Conservation (phyloP, 768 basidiomycete genomes). For the Coprinopsis cinerea region DNA sequence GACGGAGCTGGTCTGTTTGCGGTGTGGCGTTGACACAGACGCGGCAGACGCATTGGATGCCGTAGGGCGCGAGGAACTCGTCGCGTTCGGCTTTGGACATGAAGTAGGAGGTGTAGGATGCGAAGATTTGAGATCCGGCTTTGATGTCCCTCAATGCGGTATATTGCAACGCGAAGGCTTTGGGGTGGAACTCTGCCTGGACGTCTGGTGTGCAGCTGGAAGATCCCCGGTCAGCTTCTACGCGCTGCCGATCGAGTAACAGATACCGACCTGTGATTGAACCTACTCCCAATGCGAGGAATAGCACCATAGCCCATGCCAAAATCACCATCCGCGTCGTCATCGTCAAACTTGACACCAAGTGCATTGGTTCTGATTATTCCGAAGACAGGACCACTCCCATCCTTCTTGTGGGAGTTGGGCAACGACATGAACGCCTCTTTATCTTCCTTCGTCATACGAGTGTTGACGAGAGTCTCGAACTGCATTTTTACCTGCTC, state of each 20-base stretch:
- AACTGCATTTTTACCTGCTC: background rate
- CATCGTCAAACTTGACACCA: background rate
- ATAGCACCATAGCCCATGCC: background rate
- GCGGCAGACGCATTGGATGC: background rate
- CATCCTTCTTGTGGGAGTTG: conserved; percentile 27
- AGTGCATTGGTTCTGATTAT: conserved; percentile 27
- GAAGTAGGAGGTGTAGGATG: background rate
- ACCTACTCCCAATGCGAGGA: background rate
- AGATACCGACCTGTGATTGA: background rate
- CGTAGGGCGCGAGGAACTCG: background rate
- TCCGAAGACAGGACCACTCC: conserved; percentile 27
- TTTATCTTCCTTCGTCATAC: conserved; percentile 21
- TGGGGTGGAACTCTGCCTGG: background rate
- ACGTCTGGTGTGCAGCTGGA: background rate
- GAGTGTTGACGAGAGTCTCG: conserved; percentile 15
- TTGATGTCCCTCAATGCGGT: background rate
- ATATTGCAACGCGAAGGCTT: background rate
- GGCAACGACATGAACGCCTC: conserved; percentile 25
- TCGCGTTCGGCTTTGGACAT: background rate
- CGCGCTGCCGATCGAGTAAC: background rate
- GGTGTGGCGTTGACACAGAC: background rate
- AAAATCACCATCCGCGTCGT: background rate
- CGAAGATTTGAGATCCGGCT: background rate
- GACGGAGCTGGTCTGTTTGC: background rate
- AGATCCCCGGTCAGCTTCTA: background rate